Percentiles rank a stretch among this genome's conserved stretches.
phyloP scores from a whole-genome alignment of 2,329 filamentous ascomycete species.

The Epichloe typhina region DNA sequence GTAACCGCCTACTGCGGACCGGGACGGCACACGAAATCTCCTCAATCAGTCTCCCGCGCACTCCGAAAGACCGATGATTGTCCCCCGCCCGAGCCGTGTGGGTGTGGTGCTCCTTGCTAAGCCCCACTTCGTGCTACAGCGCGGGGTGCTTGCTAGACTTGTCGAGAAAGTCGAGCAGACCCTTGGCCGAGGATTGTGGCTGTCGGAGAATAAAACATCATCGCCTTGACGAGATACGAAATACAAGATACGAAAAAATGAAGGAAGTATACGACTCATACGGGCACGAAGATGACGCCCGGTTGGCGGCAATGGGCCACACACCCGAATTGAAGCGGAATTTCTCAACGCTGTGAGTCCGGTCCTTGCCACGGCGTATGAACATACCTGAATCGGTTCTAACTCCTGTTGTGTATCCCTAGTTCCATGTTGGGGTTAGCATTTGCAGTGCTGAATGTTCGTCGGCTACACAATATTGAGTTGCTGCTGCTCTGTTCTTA shows the following conservation, averaged over 20 bases:
- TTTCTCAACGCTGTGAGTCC: conserved; percentile 13
- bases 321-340: conserved; percentile 13
- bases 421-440: conserved; percentile 28
- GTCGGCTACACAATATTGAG: neutral
- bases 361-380: neutral
- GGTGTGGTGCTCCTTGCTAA: no score
- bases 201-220: neutral
- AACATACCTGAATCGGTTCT: neutral
- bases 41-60: conserved; percentile 2
- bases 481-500: neutral
- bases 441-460: conserved; percentile 31
- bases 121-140: no score
- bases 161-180: neutral
- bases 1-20: neutral
- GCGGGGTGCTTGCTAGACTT: no score
- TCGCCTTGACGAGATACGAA: neutral
- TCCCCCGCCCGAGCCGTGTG: neutral
- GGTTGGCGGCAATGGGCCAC: conserved; percentile 14
- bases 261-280: neutral
- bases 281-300: conserved; percentile 12
- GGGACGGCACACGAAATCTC: neutral
- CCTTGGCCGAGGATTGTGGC: neutral
- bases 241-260: conserved; percentile 1
- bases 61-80: neutral
- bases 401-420: neutral